These are phyloP conservation scores for Fennellomyces sp. DNA, from an alignment of 371 early-diverging fungal species.

Conservation along the genomic window DNA sequence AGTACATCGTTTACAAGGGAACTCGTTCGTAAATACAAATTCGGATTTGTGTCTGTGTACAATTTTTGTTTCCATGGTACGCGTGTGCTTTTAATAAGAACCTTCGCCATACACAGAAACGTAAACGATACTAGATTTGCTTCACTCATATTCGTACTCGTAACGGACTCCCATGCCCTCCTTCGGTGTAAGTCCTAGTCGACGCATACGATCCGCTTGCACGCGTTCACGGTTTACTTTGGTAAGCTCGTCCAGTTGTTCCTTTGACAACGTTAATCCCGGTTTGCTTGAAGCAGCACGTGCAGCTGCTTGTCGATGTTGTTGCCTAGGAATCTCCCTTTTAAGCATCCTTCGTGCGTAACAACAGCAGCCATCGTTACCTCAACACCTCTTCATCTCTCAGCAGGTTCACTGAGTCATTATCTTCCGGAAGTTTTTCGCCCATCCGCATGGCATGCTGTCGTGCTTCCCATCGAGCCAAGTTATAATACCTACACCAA, in stretches of 20 bases:
- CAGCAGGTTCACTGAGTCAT: constrained; percentile 15
- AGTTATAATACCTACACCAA: constrained; percentile 52
- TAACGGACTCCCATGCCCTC: constrained; percentile 56
- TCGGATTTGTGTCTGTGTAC: no score
- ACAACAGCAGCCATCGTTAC: constrained; percentile 13
- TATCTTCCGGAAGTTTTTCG: constrained; percentile 27
- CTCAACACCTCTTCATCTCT: constrained; percentile 56
- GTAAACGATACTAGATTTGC: not conserved
- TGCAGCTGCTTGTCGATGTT: constrained; percentile 21
- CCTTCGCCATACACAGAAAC: not conserved
- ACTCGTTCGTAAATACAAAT: no score
- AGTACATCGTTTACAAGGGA: constrained; percentile 46
- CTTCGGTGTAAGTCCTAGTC: constrained; percentile 61
- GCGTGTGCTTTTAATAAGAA: not conserved
- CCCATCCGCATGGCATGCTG: constrained; percentile 63
- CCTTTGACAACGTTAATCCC: constrained; percentile 44
- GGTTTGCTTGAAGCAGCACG: constrained; percentile 30
- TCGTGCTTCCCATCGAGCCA: constrained; percentile 62
- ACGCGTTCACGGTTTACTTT: constrained; percentile 69
- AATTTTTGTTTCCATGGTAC: no score
- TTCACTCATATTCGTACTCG: constrained; percentile 30
- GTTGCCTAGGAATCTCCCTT: constrained; percentile 9
- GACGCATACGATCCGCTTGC: constrained; percentile 68
- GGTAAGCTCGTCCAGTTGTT: constrained; percentile 66
- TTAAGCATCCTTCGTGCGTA: not conserved